Evolutionary conservation across 208 protist species (phyloP).

Genomic region (Trypanosoma boissoni): DNA sequence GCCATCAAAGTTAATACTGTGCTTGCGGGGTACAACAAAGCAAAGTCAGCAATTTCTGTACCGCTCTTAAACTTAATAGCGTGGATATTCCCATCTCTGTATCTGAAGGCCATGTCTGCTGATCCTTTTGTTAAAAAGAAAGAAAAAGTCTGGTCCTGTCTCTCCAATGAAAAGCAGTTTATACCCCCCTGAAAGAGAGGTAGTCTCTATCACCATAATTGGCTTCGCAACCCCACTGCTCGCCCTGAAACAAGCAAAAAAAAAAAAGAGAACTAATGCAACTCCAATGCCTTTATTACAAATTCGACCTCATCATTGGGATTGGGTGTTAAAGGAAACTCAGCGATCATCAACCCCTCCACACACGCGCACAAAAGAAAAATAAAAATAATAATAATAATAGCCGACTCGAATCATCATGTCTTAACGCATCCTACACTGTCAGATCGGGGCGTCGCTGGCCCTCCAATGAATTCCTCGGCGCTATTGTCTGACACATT

Average conservation of each 20-base stretch:
- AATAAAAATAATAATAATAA: too few species aligned
- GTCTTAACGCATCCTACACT: too few species aligned
- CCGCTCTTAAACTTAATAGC: slow-evolving; percentile 27
- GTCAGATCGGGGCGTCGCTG: too few species aligned
- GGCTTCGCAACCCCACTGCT: slow-evolving; percentile 46
- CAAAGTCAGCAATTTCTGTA: slow-evolving; percentile 49
- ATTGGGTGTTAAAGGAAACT: slow-evolving; percentile 53
- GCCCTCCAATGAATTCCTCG: too few species aligned
- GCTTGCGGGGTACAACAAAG: slow-evolving; percentile 51
- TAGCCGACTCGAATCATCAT: too few species aligned
- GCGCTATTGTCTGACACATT: too few species aligned
- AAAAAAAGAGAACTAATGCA: slow-evolving; percentile 68
- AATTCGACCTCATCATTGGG: slow-evolving; percentile 49
- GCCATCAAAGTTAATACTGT: slow-evolving; percentile 37
- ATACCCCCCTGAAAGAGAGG: slow-evolving; percentile 26
- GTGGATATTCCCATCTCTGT: slow-evolving; percentile 11
- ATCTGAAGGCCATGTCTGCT: too few species aligned
- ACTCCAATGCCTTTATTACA: slow-evolving; percentile 48
- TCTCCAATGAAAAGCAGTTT: slow-evolving; percentile 34
- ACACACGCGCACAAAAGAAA: slow-evolving; percentile 37
- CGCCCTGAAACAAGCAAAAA: slow-evolving; percentile 75
- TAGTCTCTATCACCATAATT: slow-evolving; percentile 61
- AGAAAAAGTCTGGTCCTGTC: slow-evolving; percentile 53
- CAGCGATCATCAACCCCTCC: slow-evolving; percentile 41
- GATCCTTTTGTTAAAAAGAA: slow-evolving; percentile 64